Evolutionary conservation across 2,329 filamentous ascomycete species (phyloP), one percentile per base, ranked within the genome.

Genomic region (Lojkania enalia): DNA sequence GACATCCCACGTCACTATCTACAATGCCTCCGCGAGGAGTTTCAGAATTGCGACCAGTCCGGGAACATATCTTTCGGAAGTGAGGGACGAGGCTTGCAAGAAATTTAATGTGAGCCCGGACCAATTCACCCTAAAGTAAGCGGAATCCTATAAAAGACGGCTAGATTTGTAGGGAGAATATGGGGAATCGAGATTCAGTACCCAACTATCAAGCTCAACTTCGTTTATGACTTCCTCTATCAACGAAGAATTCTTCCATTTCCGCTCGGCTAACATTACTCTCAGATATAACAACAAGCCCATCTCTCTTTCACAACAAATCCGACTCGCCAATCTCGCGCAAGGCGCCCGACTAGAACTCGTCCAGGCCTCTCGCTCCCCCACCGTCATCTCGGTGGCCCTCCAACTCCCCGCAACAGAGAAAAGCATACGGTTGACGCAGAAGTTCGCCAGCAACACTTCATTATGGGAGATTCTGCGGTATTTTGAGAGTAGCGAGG

Each of bases 271-370:
- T 43, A 5, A 30, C 5, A 18, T 2, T n/a, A 14, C 6, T 12
- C 11, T 18, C 33, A 69, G 64, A 38, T 67, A 66, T 69, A 90
- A 90, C 66, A 88, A 92, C 70, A 96, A 92, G 64, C 78, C 83
- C 23, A 76, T 99, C 46, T 90, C 96, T 61, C 80, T 99, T 6
- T 92, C 90, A 5, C 80, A 90, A 44, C 86, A 88, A 31, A 89
- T 91, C 66, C 85, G 92, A 36, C 83, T 92, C 20, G 87, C 90
- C 4, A 89, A 90, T 38, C 84, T 99, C 4, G 78, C 81, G 11
- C 82, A 88, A 27, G 94, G 94, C 50, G 92, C 94, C 47, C 95
- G 95, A 66, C 83, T 99, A 46, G 91, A 97, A 65, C 87, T 99
- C 38, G 86, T 96, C 16, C 85, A 89, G 64, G 85, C 87, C 47